Evolutionary conservation across 371 early-diverging fungal genomes (phyloP).

Genomic region (Mucor racemosus): DNA sequence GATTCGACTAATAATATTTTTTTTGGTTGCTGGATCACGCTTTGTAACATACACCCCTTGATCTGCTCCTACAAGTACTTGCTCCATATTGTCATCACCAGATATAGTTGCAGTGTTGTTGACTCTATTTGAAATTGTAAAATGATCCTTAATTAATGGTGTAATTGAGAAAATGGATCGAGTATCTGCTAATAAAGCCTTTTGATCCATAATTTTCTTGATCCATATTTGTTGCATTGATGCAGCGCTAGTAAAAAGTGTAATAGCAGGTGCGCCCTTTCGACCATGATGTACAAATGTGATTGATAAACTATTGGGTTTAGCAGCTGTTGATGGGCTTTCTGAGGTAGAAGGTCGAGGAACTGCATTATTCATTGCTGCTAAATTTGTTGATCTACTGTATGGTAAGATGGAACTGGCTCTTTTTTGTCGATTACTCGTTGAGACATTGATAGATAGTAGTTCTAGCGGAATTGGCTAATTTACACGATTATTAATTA

Average conservation of each 20-base stretch:
- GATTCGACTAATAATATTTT: conserved; percentile 51
- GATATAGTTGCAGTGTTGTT: conserved; percentile 34
- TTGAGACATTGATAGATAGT: conserved; percentile 62
- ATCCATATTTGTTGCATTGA: conserved; percentile 84
- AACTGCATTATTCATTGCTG: conserved; percentile 22
- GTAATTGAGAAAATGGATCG: conserved; percentile 64
- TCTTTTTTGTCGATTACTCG: conserved; percentile 57
- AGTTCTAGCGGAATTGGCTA: conserved; percentile 82
- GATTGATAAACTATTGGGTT: conserved; percentile 62
- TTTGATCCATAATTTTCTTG: conserved; percentile 79
- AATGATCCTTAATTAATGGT: conserved; percentile 33
- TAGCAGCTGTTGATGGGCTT: not conserved
- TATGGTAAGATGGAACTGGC: conserved; percentile 44
- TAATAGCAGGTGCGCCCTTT: conserved; percentile 65
- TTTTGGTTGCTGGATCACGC: conserved; percentile 5
- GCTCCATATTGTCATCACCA: conserved; percentile 15
- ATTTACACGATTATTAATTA: not conserved
- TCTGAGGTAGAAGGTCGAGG: not conserved
- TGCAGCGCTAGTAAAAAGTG: conserved; percentile 73
- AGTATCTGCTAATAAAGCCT: conserved; percentile 59
- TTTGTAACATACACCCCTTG: conserved; percentile 51
- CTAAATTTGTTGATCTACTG: conserved; percentile 23
- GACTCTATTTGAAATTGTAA: conserved; percentile 38
- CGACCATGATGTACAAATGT: conserved; percentile 80
- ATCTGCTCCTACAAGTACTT: conserved; percentile 47